phyloP scores from a whole-genome alignment of 768 basidiomycete genomes.

The Plicaturopsis crispa region DNA sequence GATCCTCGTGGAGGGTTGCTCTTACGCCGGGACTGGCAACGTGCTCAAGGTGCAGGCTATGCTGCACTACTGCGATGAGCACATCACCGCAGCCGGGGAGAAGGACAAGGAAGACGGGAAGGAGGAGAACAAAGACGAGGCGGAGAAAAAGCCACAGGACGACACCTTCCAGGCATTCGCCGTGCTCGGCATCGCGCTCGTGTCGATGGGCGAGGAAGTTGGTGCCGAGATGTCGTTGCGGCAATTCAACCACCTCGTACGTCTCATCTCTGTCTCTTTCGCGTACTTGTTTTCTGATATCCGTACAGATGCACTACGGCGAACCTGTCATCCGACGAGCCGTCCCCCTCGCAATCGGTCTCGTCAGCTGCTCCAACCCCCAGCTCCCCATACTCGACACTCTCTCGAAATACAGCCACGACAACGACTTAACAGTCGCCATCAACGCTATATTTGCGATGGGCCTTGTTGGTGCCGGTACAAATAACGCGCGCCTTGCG shows the following conservation, averaged over 20 bases:
- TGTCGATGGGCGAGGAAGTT: constrained; percentile 98
- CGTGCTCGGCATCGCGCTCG: constrained; percentile 87
- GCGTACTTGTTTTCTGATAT: not conserved
- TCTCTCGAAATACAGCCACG: constrained; percentile 97
- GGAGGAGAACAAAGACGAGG: constrained; percentile 54
- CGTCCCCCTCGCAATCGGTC: constrained; percentile 90
- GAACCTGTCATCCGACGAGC: constrained; percentile 88
- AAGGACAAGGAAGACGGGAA: constrained; percentile 36
- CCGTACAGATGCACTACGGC: constrained; percentile 92
- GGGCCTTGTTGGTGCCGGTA: constrained; percentile 96
- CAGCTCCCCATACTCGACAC: constrained; percentile 93
- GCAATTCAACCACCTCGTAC: constrained; percentile 93
- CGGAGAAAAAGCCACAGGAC: constrained; percentile 26
- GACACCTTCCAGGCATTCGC: constrained; percentile 90
- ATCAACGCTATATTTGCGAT: constrained; percentile 97
- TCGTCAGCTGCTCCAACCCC: constrained; percentile 94
- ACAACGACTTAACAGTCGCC: constrained; percentile 95
- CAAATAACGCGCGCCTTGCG: constrained; percentile 95
- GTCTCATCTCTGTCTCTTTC: constrained; percentile 15
- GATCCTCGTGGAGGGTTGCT: constrained; percentile 88
- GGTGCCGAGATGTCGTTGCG: constrained; percentile 97
- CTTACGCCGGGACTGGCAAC: constrained; percentile 93
- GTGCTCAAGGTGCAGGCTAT: constrained; percentile 89
- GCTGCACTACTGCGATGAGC: constrained; percentile 91
- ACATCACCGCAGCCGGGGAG: constrained; percentile 47